These are phyloP conservation scores for Emergomyces pasteurianus DNA, from an alignment of 2,329 filamentous ascomycete species.

Conservation along the genomic window DNA sequence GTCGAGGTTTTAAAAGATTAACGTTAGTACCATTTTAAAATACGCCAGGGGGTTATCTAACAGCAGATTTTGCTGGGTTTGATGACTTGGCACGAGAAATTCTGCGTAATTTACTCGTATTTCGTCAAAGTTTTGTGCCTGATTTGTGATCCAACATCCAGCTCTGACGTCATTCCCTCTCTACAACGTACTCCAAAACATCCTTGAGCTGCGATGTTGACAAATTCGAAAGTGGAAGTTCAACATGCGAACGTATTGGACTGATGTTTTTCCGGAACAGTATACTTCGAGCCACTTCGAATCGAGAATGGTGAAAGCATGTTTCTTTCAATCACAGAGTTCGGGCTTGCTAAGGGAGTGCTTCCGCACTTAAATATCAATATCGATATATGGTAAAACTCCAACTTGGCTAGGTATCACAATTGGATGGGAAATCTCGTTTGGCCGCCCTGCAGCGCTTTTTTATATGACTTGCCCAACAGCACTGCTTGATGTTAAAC, in stretches of 20 bases:
- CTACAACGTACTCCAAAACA: too few relatives aligned
- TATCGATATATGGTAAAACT: neutral
- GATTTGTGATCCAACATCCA: neutral
- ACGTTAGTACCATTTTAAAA: neutral
- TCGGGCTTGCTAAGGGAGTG: too few relatives aligned
- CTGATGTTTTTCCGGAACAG: neutral
- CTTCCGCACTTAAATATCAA: neutral
- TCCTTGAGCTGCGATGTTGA: too few relatives aligned
- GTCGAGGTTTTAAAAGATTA: neutral
- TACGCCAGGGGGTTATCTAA: neutral
- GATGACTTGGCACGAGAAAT: neutral
- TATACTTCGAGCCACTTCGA: neutral
- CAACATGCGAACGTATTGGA: too few relatives aligned
- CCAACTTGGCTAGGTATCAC: too few relatives aligned
- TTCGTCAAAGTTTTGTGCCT: neutral
- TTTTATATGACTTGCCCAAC: neutral
- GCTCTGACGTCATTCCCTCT: neutral
- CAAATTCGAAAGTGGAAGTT: neutral
- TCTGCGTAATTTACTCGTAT: neutral
- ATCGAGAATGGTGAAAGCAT: neutral
- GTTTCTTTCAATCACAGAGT: too few relatives aligned
- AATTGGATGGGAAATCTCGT: too few relatives aligned
- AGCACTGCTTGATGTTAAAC: too few relatives aligned
- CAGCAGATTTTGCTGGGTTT: neutral
- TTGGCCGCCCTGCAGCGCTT: neutral